Evolutionary conservation across 2,329 filamentous ascomycete genomes (phyloP).

Genomic region (Aspergillus thermomutatus): DNA sequence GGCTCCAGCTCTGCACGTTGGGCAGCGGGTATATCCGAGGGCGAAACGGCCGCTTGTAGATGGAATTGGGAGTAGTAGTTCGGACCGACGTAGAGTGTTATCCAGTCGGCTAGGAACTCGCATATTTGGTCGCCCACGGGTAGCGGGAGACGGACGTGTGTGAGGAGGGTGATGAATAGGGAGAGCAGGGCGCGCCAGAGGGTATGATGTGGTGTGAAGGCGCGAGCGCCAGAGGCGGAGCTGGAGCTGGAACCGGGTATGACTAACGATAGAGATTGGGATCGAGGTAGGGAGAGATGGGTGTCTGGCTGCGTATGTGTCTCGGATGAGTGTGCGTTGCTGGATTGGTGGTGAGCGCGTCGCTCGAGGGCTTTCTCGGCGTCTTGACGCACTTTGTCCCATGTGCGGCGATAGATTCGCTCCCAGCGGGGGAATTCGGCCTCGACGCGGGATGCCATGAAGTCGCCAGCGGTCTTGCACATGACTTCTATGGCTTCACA

Average conservation of each 20-base stretch:
- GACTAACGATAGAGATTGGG: conserved; percentile 17
- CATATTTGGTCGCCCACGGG: conserved; percentile 42
- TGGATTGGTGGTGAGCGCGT: conserved; percentile 21
- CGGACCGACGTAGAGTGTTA: conserved; percentile 32
- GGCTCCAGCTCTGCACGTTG: conserved; percentile 13
- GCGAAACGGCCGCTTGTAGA: not conserved
- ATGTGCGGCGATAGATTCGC: conserved; percentile 37
- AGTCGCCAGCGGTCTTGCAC: conserved; percentile 72
- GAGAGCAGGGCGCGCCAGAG: conserved; percentile 37
- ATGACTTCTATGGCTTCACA: conserved; percentile 66
- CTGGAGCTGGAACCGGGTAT: conserved; percentile 16
- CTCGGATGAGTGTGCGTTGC: not conserved
- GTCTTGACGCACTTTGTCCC: conserved; percentile 36
- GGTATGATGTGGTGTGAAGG: conserved; percentile 38
- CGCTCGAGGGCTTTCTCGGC: conserved; percentile 35
- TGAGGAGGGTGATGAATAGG: conserved; percentile 39
- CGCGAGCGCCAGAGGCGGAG: conserved; percentile 19
- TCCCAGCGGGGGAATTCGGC: conserved; percentile 57
- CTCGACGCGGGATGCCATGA: conserved; percentile 72
- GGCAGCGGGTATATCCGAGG: conserved; percentile 6
- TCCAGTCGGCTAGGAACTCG: conserved; percentile 35
- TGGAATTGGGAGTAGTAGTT: conserved; percentile 29
- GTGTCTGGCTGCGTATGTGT: not conserved
- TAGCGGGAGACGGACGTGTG: conserved; percentile 37
- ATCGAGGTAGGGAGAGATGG: conserved; percentile 17